Conservation (phyloP, 352 stramenopile genomes). For the Pilasporangium apinafurcum region DNA sequence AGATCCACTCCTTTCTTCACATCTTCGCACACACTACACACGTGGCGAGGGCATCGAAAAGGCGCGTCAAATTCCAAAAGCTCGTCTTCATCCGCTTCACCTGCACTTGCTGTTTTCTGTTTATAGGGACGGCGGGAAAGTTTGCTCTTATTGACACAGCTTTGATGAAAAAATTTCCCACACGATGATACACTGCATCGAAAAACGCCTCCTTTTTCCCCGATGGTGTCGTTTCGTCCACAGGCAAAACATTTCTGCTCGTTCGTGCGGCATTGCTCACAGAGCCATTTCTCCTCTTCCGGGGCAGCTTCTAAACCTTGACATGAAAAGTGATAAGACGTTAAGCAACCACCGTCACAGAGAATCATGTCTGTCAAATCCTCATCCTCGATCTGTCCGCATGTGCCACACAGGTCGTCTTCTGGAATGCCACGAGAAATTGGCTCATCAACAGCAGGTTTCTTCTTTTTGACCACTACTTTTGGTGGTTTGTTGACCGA, state of each 20-base stretch:
- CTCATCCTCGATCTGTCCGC: slow-evolving; percentile 80
- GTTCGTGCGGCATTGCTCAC: slow-evolving; percentile 85
- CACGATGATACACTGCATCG: slow-evolving; percentile 55
- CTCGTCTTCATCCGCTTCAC: slow-evolving; percentile 25
- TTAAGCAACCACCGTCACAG: slow-evolving; percentile 90
- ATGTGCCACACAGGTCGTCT: slow-evolving; percentile 71
- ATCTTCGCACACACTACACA: slow-evolving; percentile 77
- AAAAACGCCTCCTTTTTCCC: slow-evolving; percentile 81
- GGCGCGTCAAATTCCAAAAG: slow-evolving; percentile 69
- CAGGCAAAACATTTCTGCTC: slow-evolving; percentile 89
- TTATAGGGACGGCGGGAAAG: slow-evolving; percentile 45
- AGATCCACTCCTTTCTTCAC: slow-evolving; percentile 69
- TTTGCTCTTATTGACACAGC: slow-evolving; percentile 58
- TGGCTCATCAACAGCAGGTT: slow-evolving; percentile 3
- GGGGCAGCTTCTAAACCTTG: slow-evolving; percentile 68
- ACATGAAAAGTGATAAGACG: slow-evolving; percentile 91
- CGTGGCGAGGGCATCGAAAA: slow-evolving; percentile 86
- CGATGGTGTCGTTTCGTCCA: slow-evolving; percentile 81
- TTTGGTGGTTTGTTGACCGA: slow-evolving; percentile 14
- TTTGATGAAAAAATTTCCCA: slow-evolving; percentile 84
- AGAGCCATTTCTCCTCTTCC: slow-evolving; percentile 84
- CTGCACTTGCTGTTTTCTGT: slow-evolving; percentile 17
- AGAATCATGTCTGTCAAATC: slow-evolving; percentile 82
- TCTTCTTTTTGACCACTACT: slow-evolving; percentile 33
- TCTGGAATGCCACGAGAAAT: slow-evolving; percentile 34